Evolutionary conservation across 441 rosid genomes (phyloP).

Genomic region (Hura crepitans): DNA sequence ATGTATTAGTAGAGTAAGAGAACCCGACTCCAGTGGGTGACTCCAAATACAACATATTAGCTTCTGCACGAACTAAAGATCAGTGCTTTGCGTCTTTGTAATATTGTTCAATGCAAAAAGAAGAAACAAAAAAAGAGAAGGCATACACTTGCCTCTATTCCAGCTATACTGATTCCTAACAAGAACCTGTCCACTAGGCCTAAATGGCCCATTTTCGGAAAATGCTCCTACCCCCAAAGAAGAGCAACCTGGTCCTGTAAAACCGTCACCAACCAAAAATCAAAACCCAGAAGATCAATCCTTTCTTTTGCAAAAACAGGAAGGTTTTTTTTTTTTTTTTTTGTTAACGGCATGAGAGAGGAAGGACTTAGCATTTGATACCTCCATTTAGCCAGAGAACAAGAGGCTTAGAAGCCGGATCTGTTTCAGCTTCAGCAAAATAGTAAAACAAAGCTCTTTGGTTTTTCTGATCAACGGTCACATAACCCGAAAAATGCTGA

Average conservation of each 20-base stretch:
- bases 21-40: constrained; percentile 96
- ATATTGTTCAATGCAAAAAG: constrained; percentile 3
- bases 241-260: constrained; percentile 89
- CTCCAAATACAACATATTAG: constrained; percentile 91
- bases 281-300: constrained; percentile 12
- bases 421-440: constrained; percentile 76
- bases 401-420: constrained; percentile 75
- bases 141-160: constrained; percentile 54
- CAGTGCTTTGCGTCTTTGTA: constrained; percentile 8
- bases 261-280: neutral
- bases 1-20: constrained; percentile 74
- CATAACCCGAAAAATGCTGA: constrained; percentile 82
- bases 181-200: constrained; percentile 68
- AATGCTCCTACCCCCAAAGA: constrained; percentile 95
- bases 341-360: too few species aligned
- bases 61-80: constrained; percentile 48
- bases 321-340: neutral
- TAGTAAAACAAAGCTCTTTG: constrained; percentile 86
- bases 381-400: constrained; percentile 99
- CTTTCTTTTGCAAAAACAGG: neutral
- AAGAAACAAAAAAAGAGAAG: neutral
- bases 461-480: constrained; percentile 58
- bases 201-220: constrained; percentile 91
- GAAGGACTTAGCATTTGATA: constrained; percentile 11
- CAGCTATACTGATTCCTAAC: constrained; percentile 80